Evolutionary conservation across 2,329 filamentous ascomycete species (phyloP).

Genomic region (Aaosphaeria arxii): DNA sequence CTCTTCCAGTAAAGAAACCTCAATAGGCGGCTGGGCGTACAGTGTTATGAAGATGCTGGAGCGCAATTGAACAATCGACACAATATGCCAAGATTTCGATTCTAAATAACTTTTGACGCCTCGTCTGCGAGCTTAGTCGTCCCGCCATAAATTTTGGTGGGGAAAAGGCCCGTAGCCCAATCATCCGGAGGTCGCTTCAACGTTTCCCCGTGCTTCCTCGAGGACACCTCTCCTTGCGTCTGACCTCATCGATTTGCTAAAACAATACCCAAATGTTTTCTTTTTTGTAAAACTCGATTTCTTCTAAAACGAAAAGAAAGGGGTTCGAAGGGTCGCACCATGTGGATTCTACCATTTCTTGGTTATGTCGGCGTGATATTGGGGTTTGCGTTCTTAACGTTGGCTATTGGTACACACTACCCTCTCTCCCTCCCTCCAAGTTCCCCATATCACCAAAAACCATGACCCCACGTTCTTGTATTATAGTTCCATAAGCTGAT

Average conservation of each 20-base stretch:
- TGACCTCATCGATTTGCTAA: conserved; percentile 5
- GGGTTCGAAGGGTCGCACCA: conserved; percentile 41
- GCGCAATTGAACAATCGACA: background rate
- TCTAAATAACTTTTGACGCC: no score
- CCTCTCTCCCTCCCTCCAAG: conserved; percentile 2
- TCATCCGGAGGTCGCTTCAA: no score
- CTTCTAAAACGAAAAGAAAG: conserved; percentile 1
- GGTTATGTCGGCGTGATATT: conserved; percentile 84
- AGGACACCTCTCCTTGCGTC: conserved; percentile 1
- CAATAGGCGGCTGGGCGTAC: background rate
- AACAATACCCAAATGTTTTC: background rate
- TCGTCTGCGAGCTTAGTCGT: no score
- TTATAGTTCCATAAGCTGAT: background rate
- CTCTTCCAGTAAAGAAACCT: background rate
- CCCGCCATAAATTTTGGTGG: no score
- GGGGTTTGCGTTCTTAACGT: conserved; percentile 89
- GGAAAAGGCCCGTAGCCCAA: no score
- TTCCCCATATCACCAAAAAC: no score
- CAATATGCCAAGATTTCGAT: conserved; percentile 1
- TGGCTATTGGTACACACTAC: conserved; percentile 75
- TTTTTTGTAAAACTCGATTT: background rate
- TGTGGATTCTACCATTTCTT: conserved; percentile 95
- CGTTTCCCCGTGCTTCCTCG: no score
- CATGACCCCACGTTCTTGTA: background rate
- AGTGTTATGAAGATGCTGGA: background rate